A percentile compares a stretch with the other conserved stretches of the same genome.
Evolutionary conservation across 257 asterid genomes (phyloP).

Genomic region (Perilla frutescens): DNA sequence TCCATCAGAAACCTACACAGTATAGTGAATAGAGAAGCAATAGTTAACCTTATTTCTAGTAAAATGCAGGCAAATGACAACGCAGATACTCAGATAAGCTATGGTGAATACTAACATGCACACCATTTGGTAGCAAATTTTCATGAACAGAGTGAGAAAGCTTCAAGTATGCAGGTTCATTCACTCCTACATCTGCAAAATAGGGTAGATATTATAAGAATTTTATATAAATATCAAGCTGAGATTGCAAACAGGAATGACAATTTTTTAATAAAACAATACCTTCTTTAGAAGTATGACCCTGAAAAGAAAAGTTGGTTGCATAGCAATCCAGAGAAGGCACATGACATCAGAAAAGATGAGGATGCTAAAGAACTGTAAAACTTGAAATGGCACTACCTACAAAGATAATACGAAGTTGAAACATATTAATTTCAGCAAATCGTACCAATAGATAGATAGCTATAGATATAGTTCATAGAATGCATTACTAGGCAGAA

Average conservation of each 20-base stretch:
- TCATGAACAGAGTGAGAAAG: conserved; percentile 67
- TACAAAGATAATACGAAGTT: not conserved
- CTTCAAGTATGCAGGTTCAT: conserved; percentile 70
- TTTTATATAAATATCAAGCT: not conserved
- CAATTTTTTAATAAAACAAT: conserved; percentile 14
- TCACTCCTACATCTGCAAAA: conserved; percentile 52
- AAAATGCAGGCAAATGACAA: conserved; percentile 4
- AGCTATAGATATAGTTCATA: not conserved
- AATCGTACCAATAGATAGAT: not conserved
- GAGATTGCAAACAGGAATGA: not conserved
- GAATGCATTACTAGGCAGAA: not conserved
- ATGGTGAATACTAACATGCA: conserved; percentile 55
- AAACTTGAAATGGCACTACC: conserved; percentile 15
- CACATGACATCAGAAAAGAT: conserved; percentile 24
- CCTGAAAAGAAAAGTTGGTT: conserved; percentile 66
- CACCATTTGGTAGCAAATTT: conserved; percentile 55
- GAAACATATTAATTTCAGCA: conserved; percentile 11
- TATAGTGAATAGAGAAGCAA: conserved; percentile 11
- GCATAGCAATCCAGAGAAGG: conserved; percentile 36
- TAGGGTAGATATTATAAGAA: conserved; percentile 10
- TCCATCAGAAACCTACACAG: conserved; percentile 55
- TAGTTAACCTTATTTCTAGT: conserved; percentile 2
- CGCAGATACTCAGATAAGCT: conserved; percentile 13
- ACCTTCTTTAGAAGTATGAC: conserved; percentile 64
- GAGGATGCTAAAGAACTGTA: conserved; percentile 10